phyloP scores from a whole-genome alignment of 2,329 filamentous ascomycete species.

The Aspergillus quadricinctus region DNA sequence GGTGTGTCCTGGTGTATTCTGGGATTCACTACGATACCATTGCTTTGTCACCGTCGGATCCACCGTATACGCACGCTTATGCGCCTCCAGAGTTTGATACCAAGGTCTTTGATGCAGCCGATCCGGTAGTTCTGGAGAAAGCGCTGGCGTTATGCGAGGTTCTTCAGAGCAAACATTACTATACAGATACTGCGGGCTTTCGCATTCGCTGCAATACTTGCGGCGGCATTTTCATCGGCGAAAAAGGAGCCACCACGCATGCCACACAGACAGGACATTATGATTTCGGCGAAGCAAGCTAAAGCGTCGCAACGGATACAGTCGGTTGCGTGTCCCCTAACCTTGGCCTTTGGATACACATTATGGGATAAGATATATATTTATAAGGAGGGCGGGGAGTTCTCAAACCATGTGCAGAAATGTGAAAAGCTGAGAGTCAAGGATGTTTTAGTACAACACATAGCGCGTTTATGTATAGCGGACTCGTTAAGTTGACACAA shows the following conservation, averaged over 20 bases:
- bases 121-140: conserved; percentile 54
- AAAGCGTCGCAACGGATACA: neutral
- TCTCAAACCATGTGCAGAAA: neutral
- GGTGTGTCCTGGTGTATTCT: conserved; percentile 82
- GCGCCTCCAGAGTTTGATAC: conserved; percentile 71
- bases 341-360: neutral
- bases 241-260: conserved; percentile 45
- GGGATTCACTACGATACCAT: conserved; percentile 93
- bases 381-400: neutral
- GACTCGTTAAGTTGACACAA: neutral
- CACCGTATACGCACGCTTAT: conserved; percentile 52
- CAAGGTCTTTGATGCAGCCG: conserved; percentile 63
- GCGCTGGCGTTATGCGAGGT: conserved; percentile 62
- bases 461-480: neutral
- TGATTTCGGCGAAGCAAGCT: conserved; percentile 46
- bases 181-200: conserved; percentile 80
- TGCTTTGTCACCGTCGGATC: conserved; percentile 63
- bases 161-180: conserved; percentile 73
- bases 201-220: conserved; percentile 68
- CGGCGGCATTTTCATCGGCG: conserved; percentile 40
- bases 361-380: neutral
- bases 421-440: neutral
- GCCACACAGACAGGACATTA: conserved; percentile 45
- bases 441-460: neutral
- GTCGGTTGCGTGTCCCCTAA: neutral